Conservation (phyloP, 257 asterid genomes). For the Rhazya stricta region DNA sequence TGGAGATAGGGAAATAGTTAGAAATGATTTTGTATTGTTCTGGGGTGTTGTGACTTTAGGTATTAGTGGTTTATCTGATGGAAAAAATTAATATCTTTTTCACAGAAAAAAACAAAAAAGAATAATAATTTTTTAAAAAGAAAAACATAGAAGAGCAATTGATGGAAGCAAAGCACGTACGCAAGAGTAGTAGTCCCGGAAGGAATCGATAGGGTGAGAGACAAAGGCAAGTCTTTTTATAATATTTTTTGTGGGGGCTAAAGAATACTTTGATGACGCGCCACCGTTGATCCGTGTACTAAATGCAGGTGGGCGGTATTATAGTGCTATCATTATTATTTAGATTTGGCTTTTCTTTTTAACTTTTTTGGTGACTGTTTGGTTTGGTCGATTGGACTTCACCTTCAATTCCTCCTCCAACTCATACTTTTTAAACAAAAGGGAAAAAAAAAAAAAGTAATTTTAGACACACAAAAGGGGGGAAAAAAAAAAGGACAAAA, state of each 20-base stretch:
- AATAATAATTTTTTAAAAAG: no score
- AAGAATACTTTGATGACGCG: conserved; percentile 20
- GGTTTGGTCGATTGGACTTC: not conserved
- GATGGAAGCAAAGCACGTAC: conserved; percentile 38
- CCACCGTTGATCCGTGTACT: conserved; percentile 31
- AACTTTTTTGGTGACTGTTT: not conserved
- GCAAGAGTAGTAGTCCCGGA: conserved; percentile 50
- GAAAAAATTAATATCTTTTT: not conserved
- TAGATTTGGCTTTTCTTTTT: not conserved
- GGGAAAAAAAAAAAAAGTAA: no score
- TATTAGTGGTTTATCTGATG: not conserved
- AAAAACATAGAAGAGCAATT: conserved; percentile 9
- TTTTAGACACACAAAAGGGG: not conserved
- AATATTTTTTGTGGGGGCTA: not conserved
- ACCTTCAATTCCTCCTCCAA: not conserved
- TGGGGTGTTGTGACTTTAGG: not conserved
- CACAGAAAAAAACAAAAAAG: no score
- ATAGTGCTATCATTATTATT: not conserved
- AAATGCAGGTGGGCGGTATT: not conserved
- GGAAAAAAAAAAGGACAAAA: not conserved
- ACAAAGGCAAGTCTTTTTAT: conserved; percentile 5
- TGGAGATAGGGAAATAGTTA: not conserved
- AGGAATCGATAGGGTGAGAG: conserved; percentile 43
- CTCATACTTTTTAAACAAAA: no score
- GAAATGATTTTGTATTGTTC: not conserved